Base-by-base conservation (phyloP, 768 basidiomycete genomes). In the Lentinula detonsa region DNA sequence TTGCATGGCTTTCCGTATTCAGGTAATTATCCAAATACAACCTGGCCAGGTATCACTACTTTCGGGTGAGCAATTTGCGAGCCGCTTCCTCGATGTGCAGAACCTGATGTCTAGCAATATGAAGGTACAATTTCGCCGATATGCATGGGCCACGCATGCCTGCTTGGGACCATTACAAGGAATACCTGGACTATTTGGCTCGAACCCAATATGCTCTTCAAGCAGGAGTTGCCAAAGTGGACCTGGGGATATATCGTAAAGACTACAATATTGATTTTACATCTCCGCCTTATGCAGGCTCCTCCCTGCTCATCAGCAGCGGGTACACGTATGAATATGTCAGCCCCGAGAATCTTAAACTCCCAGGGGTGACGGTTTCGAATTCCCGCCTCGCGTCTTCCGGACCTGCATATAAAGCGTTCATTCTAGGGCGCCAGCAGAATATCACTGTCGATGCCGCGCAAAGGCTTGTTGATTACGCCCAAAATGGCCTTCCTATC, bases 1-100 rank as follows among this genome's bases (percentile, higher is more conserved):
- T 43, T 65, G 15, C 64, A 65, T 48, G 64, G 64, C 9, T 65
- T 63, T 42, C 62, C 64, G 18, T 65, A 65, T 61, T 65, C 64
- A 7, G 64, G 64, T 3, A 23, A 62, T 15, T 63, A 65, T 46
- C 59, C 64, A 8, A 49, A 61, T 23, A 65, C 64, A 10, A 65
- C 64, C 56, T 65, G 58, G 58, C 58, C 58, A 31, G 58, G 58
- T 33, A 48, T 59, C 16, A 59, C 58, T 13, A 59, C 58, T 6
- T 59, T 59, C 13, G 58, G 58, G 58, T 59, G 33, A 34, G 58
- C 23, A 15, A 4, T 34, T 31, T 7, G 8, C 45, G 45, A 37
- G 5, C 39, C 11, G 7, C 23, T 57, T 28, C 11, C 15, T 57
- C 55, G 18, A 40, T 43, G 42, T 43, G 39, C 37, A 11, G 18